Evolutionary conservation across 148 eudicot species (phyloP), one percentile per base, ranked within the genome.

Genomic region (Bassia scoparia): DNA sequence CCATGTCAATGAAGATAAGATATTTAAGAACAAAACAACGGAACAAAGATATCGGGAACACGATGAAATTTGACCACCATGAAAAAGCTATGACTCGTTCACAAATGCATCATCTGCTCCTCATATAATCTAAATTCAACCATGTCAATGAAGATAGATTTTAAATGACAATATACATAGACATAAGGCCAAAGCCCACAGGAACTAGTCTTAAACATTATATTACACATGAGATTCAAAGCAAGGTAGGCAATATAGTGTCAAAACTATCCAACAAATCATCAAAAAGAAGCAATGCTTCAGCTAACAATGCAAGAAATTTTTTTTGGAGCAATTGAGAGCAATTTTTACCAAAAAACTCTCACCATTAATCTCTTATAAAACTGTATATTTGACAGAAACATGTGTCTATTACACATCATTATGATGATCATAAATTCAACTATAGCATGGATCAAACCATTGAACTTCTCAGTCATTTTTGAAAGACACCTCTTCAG

Each of bases 1-100:
- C 78, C 75, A 79, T 74, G 81, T 31, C 38, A 53, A 35, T 13
- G 61, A 56, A 65, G 31, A 63, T 56, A 74, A 30, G 53, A 30
- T 38, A 30, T 15, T 29, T n/a, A 38, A 41, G 20, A 79, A 71
- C 23, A 67, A 52, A 65, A 77, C 37, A 76, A 58, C 41, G 26
- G 41, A 21, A n/a, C n/a, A n/a, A 16, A 23, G 43, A 10, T 23
- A 43, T 21, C 4, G 13, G 0, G 50, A 50, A 69, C 33, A 46
- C 55, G 41, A 49, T 46, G 59, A 27, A 29, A 59, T n/a, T 31
- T 38, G 35, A 46, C 13, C n/a, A 23, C 27, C 23, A 37, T 10
- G 29, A 18, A 21, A 63, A 31, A 26, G n/a, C 24, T n/a, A 27
- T 29, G 26, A 24, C 61, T 1, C 5, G 20, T 38, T 6, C 16